Percentiles rank a stretch among this genome's conserved stretches.
These are phyloP conservation scores for Blastobotrys buckinghamii DNA, from an alignment of 1,139 yeast genomes.

Conservation along the genomic window DNA sequence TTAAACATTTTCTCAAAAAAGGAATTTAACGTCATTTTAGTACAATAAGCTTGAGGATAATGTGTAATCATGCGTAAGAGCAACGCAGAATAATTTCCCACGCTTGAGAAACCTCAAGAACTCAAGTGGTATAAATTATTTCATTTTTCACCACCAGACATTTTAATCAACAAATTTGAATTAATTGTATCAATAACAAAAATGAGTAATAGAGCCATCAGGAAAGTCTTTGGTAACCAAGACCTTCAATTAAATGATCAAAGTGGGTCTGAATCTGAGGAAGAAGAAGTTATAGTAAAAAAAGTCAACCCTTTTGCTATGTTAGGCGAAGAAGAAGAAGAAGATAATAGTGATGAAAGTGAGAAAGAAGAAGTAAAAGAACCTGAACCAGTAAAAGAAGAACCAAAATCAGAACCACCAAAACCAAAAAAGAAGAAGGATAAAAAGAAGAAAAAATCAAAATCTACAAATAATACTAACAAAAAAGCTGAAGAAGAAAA, in stretches of 20 bases:
- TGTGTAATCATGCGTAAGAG: too few relatives aligned
- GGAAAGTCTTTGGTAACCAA: constrained; percentile 19
- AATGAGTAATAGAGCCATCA: constrained; percentile 23
- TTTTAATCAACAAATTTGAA: background rate
- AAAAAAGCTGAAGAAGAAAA: constrained; percentile 15
- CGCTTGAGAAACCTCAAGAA: too few relatives aligned
- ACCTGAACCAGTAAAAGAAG: constrained; percentile 19
- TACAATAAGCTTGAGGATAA: too few relatives aligned
- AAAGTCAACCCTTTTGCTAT: constrained; percentile 48
- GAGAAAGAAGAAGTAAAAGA: constrained; percentile 18
- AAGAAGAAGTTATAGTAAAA: constrained; percentile 14
- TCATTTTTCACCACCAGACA: background rate
- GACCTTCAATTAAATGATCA: constrained; percentile 7
- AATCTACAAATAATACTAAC: background rate
- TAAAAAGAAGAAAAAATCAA: constrained; percentile 16
- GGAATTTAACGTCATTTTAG: too few relatives aligned
- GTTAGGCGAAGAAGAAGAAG: constrained; percentile 39
- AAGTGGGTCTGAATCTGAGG: constrained; percentile 1
- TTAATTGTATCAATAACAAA: background rate
- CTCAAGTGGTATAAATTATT: too few relatives aligned
- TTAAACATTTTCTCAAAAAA: too few relatives aligned
- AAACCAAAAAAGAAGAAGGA: constrained; percentile 14
- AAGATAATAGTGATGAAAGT: constrained; percentile 31
- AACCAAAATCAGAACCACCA: constrained; percentile 16
- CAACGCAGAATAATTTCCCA: too few relatives aligned